A percentile compares a stretch with the other conserved stretches of the same genome.
These are phyloP conservation scores for Rhizopogon sp. DNA, from an alignment of 768 basidiomycete genomes.

Conservation along the genomic window DNA sequence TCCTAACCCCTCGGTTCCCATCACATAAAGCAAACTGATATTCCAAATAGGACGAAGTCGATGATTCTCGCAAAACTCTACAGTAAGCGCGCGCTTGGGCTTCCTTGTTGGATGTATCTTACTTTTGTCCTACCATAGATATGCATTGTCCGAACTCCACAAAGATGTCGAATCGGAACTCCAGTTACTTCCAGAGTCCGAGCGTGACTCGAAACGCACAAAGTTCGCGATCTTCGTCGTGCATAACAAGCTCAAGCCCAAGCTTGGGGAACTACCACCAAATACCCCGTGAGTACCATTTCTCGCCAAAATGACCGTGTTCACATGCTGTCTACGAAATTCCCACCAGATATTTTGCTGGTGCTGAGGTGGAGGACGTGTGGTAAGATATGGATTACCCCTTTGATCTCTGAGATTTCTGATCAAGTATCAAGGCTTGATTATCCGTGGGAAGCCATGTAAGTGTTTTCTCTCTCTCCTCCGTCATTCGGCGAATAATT, in stretches of 20 bases:
- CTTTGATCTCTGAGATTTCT: conserved; percentile 5
- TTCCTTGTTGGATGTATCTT: background rate
- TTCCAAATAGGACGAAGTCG: conserved; percentile 68
- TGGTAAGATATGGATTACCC: conserved; percentile 46
- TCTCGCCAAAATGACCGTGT: background rate
- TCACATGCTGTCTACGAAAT: conserved; percentile 5
- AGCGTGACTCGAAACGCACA: conserved; percentile 71
- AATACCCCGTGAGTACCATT: conserved; percentile 50
- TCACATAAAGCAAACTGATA: conserved; percentile 10
- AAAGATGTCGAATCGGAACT: conserved; percentile 82
- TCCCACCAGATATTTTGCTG: conserved; percentile 65
- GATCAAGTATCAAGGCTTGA: conserved; percentile 54
- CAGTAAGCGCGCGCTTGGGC: conserved; percentile 45
- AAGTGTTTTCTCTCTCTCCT: conserved; percentile 21
- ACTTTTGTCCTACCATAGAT: conserved; percentile 40
- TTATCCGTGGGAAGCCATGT: conserved; percentile 82
- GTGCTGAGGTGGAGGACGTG: conserved; percentile 66
- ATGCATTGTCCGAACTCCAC: conserved; percentile 84
- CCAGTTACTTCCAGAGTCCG: conserved; percentile 57
- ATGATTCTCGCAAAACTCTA: conserved; percentile 85
- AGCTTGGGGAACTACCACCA: conserved; percentile 68
- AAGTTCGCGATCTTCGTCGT: conserved; percentile 93
- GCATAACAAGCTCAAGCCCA: conserved; percentile 89
- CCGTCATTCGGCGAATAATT: background rate
- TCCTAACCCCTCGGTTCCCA: conserved; percentile 10